Percentiles rank a stretch among this genome's conserved stretches.
Conservation (phyloP, 2,329 filamentous ascomycete genomes). For the Phyllosticta citribraziliensis region DNA sequence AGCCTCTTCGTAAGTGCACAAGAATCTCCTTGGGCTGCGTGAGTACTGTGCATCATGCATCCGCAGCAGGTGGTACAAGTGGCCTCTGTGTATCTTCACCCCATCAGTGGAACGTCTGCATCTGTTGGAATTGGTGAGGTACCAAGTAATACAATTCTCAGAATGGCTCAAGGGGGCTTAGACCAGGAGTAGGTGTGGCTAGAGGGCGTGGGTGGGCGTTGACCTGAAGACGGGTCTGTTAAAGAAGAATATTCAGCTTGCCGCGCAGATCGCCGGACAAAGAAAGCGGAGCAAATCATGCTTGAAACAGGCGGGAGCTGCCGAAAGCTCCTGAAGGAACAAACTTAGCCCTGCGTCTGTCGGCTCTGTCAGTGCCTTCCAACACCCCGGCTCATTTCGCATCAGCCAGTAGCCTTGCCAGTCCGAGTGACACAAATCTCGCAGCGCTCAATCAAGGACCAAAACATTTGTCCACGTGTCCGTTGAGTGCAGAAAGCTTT, state of each 20-base stretch:
- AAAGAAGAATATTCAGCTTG: background rate
- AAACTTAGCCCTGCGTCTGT: background rate
- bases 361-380: background rate
- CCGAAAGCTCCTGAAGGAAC: background rate
- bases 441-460: background rate
- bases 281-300: background rate
- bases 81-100: background rate
- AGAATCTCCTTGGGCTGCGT: background rate
- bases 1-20: background rate
- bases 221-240: background rate
- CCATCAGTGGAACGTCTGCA: background rate
- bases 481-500: background rate
- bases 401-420: background rate
- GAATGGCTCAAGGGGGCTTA: background rate
- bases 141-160: background rate
- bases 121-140: background rate
- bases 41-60: background rate
- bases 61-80: background rate
- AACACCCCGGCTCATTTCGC: background rate
- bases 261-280: background rate
- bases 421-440: background rate
- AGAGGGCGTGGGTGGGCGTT: background rate
- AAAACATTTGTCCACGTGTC: background rate
- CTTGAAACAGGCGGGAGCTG: background rate
- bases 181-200: background rate